Evolutionary conservation across 2,329 filamentous ascomycete species (phyloP).

Genomic region (Juglanconis juglandina): DNA sequence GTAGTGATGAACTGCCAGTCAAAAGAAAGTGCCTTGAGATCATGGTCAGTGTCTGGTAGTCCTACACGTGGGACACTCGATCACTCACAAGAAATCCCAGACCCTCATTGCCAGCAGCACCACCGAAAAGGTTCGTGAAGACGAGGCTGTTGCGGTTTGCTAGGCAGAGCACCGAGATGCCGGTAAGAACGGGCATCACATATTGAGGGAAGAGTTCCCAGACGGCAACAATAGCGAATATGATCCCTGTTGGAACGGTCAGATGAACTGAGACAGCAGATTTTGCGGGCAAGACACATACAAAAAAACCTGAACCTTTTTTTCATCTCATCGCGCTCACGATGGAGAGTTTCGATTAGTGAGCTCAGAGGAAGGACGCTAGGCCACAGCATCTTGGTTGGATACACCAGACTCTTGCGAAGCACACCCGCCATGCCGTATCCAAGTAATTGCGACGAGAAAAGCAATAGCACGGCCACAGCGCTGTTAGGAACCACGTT

Average conservation of each 20-base stretch:
- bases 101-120: conserved; percentile 33
- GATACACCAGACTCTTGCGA: conserved; percentile 42
- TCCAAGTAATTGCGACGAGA: conserved; percentile 47
- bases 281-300: not conserved
- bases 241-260: conserved; percentile 23
- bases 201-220: conserved; percentile 49
- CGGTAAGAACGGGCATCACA: conserved; percentile 40
- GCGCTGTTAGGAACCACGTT: conserved; percentile 34
- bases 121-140: conserved; percentile 49
- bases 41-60: not conserved
- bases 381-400: conserved; percentile 39
- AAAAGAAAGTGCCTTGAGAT: conserved; percentile 28
- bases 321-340: conserved; percentile 30
- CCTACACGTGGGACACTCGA: not conserved
- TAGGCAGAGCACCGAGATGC: conserved; percentile 42
- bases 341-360: conserved; percentile 29
- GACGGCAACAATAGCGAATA: conserved; percentile 37
- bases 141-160: conserved; percentile 38
- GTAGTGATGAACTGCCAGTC: conserved; percentile 43
- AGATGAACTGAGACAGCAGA: not conserved
- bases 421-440: conserved; percentile 48
- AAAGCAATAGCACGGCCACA: conserved; percentile 39
- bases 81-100: conserved; percentile 33
- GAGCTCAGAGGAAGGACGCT: conserved; percentile 28
- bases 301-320: conserved; percentile 37